phyloP scores from a whole-genome alignment of 2,329 filamentous ascomycete species.

The Talaromyces atroroseus region DNA sequence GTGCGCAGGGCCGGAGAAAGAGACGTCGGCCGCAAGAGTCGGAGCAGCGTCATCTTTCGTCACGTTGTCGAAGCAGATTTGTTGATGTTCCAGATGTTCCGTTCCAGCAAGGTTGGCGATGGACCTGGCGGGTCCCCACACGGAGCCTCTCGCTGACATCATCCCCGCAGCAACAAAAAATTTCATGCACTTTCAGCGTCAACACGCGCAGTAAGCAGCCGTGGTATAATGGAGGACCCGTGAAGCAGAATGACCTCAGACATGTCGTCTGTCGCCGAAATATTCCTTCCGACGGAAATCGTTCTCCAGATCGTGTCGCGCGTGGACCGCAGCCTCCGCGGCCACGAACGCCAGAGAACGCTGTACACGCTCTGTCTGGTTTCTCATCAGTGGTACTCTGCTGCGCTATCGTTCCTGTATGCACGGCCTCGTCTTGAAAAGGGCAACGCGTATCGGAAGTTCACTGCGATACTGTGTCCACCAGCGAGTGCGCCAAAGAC shows the following conservation, averaged over 20 bases:
- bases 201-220: not conserved
- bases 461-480: slow-evolving; percentile 52
- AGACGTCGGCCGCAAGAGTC: slow-evolving; percentile 2
- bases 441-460: slow-evolving; percentile 49
- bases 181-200: not conserved
- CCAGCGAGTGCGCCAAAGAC: slow-evolving; percentile 41
- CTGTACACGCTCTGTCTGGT: slow-evolving; percentile 50
- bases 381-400: slow-evolving; percentile 53
- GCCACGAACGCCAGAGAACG: slow-evolving; percentile 36
- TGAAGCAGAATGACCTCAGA: slow-evolving; percentile 2
- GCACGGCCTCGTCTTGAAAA: slow-evolving; percentile 43
- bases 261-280: slow-evolving; percentile 2
- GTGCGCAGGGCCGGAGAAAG: not conserved
- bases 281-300: slow-evolving; percentile 13
- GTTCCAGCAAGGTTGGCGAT: not conserved
- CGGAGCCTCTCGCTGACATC: not conserved
- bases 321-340: slow-evolving; percentile 12
- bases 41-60: slow-evolving; percentile 4
- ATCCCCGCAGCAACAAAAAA: slow-evolving; percentile 3
- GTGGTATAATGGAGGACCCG: slow-evolving; percentile 11
- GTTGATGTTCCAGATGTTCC: too few species aligned
- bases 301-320: slow-evolving; percentile 10
- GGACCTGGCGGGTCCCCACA: not conserved
- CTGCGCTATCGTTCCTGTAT: slow-evolving; percentile 50
- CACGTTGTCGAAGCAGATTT: not conserved